Evolutionary conservation across 225 moss, liverwort and hornwort genomes (phyloP).

Genomic region (Anthoceros angustus): DNA sequence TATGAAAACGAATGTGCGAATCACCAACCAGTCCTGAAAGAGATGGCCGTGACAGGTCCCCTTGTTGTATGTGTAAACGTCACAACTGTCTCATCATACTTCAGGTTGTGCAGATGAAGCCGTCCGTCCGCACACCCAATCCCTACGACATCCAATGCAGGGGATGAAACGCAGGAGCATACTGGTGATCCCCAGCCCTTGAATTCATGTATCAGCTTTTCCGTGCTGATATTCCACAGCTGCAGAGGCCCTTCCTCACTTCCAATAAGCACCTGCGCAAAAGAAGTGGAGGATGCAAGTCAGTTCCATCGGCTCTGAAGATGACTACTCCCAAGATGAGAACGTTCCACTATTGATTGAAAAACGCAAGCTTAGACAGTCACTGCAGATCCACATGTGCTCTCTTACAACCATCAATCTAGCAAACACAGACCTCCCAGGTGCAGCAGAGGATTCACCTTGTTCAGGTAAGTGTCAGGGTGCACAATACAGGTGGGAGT

Average conservation of each 20-base stretch:
- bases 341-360: too few relatives aligned
- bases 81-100: constrained; percentile 67
- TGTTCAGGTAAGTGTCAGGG: constrained; percentile 92
- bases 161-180: constrained; percentile 54
- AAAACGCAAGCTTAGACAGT: not conserved
- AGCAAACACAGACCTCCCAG: not conserved
- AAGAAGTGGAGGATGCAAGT: too few relatives aligned
- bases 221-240: constrained; percentile 71
- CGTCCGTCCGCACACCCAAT: constrained; percentile 72
- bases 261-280: constrained; percentile 43
- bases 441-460: constrained; percentile 18
- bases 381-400: not conserved
- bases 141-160: constrained; percentile 73
- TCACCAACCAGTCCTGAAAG: constrained; percentile 64
- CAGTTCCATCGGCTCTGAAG: not conserved
- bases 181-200: constrained; percentile 69
- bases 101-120: constrained; percentile 65
- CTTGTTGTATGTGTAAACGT: constrained; percentile 56
- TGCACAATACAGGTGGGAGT: constrained; percentile 91
- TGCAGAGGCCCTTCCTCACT: constrained; percentile 84
- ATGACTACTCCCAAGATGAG: not conserved
- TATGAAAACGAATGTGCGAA: too few relatives aligned
- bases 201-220: constrained; percentile 58
- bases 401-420: not conserved
- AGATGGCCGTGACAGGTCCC: constrained; percentile 71